Percentiles rank a stretch among this genome's conserved stretches.
phyloP scores from a whole-genome alignment of 2,329 filamentous ascomycete genomes.

The Fusarium staphyleae region DNA sequence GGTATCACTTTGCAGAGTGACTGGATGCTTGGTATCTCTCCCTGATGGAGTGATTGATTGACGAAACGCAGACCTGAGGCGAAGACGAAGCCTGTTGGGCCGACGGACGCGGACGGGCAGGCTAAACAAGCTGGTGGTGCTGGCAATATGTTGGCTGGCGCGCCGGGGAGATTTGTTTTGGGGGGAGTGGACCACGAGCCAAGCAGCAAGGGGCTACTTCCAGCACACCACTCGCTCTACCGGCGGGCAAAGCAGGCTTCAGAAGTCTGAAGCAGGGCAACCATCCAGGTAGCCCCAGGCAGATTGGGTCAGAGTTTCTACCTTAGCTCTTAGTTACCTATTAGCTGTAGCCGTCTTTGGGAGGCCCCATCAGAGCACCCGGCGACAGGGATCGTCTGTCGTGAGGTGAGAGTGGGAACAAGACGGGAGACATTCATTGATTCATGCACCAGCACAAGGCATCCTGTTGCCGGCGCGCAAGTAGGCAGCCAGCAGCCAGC shows the following conservation, averaged over 20 bases:
- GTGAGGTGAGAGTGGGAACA: conserved; percentile 10
- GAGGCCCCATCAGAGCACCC: not conserved
- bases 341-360: not conserved
- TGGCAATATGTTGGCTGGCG: conserved; percentile 26
- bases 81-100: conserved; percentile 38
- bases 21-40: conserved; percentile 30
- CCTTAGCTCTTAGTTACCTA: not conserved
- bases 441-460: not conserved
- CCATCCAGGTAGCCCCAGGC: conserved; percentile 9
- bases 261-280: not conserved
- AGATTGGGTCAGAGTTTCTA: not conserved
- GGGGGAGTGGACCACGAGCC: conserved; percentile 27
- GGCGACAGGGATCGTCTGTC: not conserved
- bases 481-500: not conserved
- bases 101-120: conserved; percentile 11
- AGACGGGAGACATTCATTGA: not conserved
- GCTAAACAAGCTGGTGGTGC: conserved; percentile 22
- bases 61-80: conserved; percentile 39
- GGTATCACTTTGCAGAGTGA: conserved; percentile 30
- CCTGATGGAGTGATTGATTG: conserved; percentile 36
- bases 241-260: not conserved
- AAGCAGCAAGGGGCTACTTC: conserved; percentile 18
- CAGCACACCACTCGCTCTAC: conserved; percentile 14
- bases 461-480: conserved; percentile 6
- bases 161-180: conserved; percentile 26